Evolutionary conservation across 768 basidiomycete genomes (phyloP).

Genomic region (Suillus alpinus): DNA sequence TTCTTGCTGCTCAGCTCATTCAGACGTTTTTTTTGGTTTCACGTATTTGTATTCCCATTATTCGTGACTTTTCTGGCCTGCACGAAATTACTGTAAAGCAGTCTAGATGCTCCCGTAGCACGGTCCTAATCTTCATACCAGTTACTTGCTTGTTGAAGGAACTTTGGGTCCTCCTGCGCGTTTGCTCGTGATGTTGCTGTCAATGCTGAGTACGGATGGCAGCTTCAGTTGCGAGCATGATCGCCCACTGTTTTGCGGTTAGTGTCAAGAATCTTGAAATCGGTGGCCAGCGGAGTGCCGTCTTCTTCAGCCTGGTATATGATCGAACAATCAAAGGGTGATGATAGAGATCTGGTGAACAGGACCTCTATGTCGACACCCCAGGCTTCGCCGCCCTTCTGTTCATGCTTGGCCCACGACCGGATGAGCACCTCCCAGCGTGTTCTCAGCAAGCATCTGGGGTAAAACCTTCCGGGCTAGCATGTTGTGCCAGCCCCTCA

Average conservation of each 20-base stretch:
- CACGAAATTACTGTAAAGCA: conserved; percentile 27
- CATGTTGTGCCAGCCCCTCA: conserved; percentile 91
- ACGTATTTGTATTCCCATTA: conserved; percentile 7
- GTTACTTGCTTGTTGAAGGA: conserved; percentile 83
- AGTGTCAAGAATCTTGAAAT: conserved; percentile 81
- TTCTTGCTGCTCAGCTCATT: not conserved
- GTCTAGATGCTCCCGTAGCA: conserved; percentile 12
- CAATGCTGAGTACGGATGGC: conserved; percentile 89
- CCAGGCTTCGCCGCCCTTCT: conserved; percentile 68
- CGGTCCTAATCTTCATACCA: conserved; percentile 71
- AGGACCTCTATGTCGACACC: conserved; percentile 87
- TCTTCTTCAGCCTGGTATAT: conserved; percentile 64
- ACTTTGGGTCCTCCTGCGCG: conserved; percentile 35
- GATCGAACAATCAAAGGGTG: not conserved
- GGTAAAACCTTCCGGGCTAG: conserved; percentile 90
- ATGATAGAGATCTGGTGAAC: not conserved
- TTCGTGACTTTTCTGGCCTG: conserved; percentile 20
- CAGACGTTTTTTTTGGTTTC: conserved; percentile 7
- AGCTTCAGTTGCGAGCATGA: conserved; percentile 87
- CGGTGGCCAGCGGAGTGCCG: conserved; percentile 64
- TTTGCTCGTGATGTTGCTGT: conserved; percentile 97
- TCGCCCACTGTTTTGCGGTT: conserved; percentile 87
- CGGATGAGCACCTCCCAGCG: conserved; percentile 82
- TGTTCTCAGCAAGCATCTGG: conserved; percentile 91
- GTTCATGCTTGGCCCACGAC: conserved; percentile 88